Evolutionary conservation across 495 filamentous ascomycete species (phyloP).

Genomic region (Tuber melanosporum): DNA sequence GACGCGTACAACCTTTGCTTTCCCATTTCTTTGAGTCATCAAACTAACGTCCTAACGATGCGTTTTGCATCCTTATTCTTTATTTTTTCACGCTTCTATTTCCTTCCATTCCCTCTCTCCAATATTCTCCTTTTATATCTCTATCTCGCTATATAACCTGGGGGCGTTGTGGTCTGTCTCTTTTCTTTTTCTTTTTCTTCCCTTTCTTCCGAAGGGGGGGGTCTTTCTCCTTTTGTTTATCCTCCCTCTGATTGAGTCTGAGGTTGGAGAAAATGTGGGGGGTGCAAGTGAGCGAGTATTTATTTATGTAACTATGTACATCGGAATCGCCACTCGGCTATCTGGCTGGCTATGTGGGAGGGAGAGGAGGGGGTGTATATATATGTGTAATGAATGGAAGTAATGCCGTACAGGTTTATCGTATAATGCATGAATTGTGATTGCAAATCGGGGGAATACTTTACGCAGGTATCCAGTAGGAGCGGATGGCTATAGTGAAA

Average conservation of each 20-base stretch:
- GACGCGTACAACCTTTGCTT: constrained; percentile 23
- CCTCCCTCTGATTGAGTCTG: neutral
- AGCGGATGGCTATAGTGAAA: too few relatives aligned
- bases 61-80: neutral
- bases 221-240: neutral
- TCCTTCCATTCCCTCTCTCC: constrained; percentile 2
- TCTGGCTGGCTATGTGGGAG: neutral
- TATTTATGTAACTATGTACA: neutral
- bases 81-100: constrained; percentile 5
- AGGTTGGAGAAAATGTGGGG: neutral
- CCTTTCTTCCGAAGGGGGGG: neutral
- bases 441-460: neutral
- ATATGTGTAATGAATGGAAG: neutral
- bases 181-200: neutral
- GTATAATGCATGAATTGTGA: neutral
- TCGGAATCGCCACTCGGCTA: neutral
- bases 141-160: neutral
- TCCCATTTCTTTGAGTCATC: constrained; percentile 19
- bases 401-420: neutral
- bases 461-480: too few relatives aligned
- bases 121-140: neutral
- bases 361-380: neutral
- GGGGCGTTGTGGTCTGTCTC: neutral
- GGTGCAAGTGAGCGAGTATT: neutral
- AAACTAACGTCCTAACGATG: constrained; percentile 1